phyloP scores from a whole-genome alignment of 176 grass and related monocot species.

The Oryza rufipogon region DNA sequence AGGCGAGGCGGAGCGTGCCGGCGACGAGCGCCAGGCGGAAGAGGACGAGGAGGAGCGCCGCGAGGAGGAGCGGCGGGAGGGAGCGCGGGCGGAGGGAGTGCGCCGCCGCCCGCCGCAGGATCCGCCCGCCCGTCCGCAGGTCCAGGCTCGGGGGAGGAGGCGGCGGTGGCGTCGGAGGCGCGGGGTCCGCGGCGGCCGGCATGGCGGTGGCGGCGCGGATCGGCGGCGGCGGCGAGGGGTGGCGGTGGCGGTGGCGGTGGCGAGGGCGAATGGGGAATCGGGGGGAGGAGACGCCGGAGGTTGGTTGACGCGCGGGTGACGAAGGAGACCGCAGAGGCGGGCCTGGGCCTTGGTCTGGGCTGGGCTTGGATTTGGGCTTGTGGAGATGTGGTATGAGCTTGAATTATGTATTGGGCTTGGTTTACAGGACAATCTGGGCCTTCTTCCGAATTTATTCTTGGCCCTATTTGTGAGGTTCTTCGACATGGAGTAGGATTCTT shows the following conservation, averaged over 20 bases:
- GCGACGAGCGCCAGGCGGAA: conserved; percentile 80
- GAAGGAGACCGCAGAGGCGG: background rate
- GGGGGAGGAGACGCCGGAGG: background rate
- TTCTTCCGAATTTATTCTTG: no score
- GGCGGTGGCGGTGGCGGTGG: no score
- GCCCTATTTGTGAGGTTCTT: no score
- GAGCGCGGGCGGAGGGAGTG: conserved; percentile 59
- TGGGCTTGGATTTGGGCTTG: no score
- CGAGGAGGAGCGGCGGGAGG: conserved; percentile 68
- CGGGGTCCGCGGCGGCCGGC: conserved; percentile 49
- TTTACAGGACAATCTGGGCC: no score
- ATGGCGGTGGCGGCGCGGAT: conserved; percentile 48
- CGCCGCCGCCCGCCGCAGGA: conserved; percentile 51
- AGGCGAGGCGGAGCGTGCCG: conserved; percentile 63
- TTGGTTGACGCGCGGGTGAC: conserved; percentile 40
- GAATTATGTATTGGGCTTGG: no score
- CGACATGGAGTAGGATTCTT: no score
- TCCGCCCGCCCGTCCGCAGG: conserved; percentile 46
- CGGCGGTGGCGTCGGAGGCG: conserved; percentile 12
- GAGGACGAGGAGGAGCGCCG: conserved; percentile 66
- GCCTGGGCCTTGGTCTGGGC: background rate
- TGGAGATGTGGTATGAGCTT: no score
- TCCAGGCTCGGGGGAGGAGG: conserved; percentile 40
- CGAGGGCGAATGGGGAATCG: conserved; percentile 49
- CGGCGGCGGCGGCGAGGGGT: conserved; percentile 9